phyloP scores from a whole-genome alignment of 441 rosid species.

The Erodium moschatum region DNA sequence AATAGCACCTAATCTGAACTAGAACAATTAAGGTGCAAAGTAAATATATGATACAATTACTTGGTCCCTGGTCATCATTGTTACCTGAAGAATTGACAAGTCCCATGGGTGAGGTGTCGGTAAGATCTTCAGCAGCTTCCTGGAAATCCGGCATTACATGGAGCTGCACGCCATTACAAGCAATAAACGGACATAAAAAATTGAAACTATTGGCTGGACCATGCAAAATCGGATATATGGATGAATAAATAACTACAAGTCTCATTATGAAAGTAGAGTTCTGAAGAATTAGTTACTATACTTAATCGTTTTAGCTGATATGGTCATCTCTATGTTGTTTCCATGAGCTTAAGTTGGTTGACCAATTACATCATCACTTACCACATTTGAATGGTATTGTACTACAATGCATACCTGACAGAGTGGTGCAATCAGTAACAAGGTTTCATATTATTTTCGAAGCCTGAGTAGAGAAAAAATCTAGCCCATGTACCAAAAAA shows the following conservation, averaged over 20 bases:
- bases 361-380: too few species aligned
- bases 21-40: background rate
- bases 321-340: background rate
- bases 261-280: background rate
- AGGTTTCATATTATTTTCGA: background rate
- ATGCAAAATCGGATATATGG: background rate
- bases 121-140: constrained; percentile 24
- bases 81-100: constrained; percentile 46
- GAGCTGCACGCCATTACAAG: constrained; percentile 12
- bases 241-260: background rate
- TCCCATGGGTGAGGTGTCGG: constrained; percentile 32
- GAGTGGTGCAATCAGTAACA: background rate
- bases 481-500: background rate
- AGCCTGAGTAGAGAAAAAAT: background rate
- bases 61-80: constrained; percentile 54
- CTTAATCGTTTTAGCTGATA: background rate
- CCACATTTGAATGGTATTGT: background rate
- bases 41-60: background rate
- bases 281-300: background rate
- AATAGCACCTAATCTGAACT: too few species aligned
- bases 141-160: constrained; percentile 36
- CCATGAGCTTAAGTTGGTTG: background rate
- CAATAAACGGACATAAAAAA: background rate
- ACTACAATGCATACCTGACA: background rate
- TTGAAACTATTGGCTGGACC: background rate